Evolutionary conservation across 352 stramenopile genomes (phyloP).

Genomic region (Elongisporangium prolatum): DNA sequence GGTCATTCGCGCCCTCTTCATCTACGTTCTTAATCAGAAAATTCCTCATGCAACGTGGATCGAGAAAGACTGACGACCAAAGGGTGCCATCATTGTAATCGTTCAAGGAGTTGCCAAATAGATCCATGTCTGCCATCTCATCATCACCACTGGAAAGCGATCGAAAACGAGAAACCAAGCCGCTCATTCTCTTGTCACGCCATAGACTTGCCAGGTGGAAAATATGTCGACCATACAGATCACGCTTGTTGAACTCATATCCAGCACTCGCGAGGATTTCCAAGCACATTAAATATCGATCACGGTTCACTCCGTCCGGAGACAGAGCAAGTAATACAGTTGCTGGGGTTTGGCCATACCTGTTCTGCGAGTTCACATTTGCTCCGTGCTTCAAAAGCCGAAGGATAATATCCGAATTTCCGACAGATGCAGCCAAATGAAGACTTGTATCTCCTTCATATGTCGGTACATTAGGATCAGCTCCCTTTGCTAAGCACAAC

Average conservation of each 20-base stretch:
- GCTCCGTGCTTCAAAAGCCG: constrained; percentile 49
- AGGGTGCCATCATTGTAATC: neutral
- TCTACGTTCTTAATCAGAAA: neutral
- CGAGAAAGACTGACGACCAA: constrained; percentile 1
- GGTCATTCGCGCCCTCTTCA: neutral
- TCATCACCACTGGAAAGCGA: neutral
- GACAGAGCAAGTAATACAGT: constrained; percentile 42
- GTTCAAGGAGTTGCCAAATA: neutral
- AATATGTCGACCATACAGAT: constrained; percentile 81
- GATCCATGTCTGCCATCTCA: neutral
- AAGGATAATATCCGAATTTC: constrained; percentile 44
- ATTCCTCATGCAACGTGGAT: constrained; percentile 5
- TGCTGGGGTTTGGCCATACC: constrained; percentile 63
- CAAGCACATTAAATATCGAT: constrained; percentile 36
- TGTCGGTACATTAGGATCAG: constrained; percentile 54
- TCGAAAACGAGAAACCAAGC: neutral
- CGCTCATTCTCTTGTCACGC: neutral
- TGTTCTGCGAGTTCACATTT: constrained; percentile 56
- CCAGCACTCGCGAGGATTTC: constrained; percentile 47
- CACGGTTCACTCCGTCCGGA: constrained; percentile 7
- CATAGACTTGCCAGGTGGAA: neutral
- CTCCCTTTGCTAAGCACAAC: constrained; percentile 59
- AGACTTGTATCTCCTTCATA: constrained; percentile 69
- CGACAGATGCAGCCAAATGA: constrained; percentile 49
- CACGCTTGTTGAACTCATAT: constrained; percentile 36